A percentile compares a stretch with the other conserved stretches of the same genome.
These are phyloP conservation scores for Raddia guianensis DNA, from an alignment of 176 grass and related monocot genomes.

Conservation along the genomic window DNA sequence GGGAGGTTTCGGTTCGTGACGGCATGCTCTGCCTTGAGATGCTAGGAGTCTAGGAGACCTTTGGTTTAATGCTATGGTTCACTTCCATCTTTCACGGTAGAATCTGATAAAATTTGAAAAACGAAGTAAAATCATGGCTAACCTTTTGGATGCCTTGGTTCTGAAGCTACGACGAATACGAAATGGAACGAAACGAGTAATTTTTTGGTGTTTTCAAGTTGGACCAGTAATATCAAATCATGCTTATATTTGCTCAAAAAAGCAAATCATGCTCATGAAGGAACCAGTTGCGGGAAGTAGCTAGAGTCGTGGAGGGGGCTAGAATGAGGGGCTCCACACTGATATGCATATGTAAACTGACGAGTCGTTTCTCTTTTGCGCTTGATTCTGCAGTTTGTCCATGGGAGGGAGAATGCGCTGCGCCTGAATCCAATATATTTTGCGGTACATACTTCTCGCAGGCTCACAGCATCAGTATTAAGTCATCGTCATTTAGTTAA, in stretches of 20 bases:
- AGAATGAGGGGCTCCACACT: background rate
- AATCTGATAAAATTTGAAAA: slow-evolving; percentile 17
- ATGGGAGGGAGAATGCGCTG: slow-evolving; percentile 35
- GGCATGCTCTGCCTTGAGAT: background rate
- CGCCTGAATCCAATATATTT: slow-evolving; percentile 17
- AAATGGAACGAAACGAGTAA: background rate
- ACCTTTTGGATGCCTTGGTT: background rate
- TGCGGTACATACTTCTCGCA: slow-evolving; percentile 29
- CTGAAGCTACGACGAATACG: background rate
- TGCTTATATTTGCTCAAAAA: background rate
- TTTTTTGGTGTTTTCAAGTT: background rate
- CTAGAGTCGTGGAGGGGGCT: slow-evolving; percentile 2
- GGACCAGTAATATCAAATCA: background rate
- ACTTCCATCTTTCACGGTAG: background rate
- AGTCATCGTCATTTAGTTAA: background rate
- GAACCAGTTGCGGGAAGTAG: background rate
- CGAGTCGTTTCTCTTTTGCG: slow-evolving; percentile 24
- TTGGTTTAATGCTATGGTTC: background rate
- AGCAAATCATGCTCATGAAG: slow-evolving; percentile 14
- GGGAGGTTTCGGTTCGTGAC: slow-evolving; percentile 9
- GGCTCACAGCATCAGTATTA: background rate
- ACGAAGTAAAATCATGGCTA: background rate
- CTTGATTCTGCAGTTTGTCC: slow-evolving; percentile 47
- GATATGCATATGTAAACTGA: slow-evolving; percentile 18
- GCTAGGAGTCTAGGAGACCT: background rate